Evolutionary conservation across 345 rosid genomes (phyloP), one percentile per base, ranked within the genome.

Genomic region (Sisymbrium altissimum): DNA sequence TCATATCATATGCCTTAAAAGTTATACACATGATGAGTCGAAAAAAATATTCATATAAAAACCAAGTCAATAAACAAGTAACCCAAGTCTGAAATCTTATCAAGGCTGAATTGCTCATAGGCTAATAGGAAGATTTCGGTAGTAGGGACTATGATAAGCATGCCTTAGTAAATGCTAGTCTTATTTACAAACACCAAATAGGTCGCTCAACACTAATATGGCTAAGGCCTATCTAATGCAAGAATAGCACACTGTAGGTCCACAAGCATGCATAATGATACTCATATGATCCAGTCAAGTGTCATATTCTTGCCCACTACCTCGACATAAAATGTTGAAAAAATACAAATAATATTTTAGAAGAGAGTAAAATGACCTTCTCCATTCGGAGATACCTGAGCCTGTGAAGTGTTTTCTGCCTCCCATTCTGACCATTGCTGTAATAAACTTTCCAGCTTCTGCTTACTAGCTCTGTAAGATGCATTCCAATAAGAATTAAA

Each of bases 341-440:
- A 25, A 50, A 1, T 30, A 63, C 36, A 63, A 5, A 75, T 5
- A 35, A 27, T 4, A 53, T 6, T 32, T 23, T 54, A 29, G 69
- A 53, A 63, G 50, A 58, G 73, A 41, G 56, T 33, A 53, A 43
- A 35, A 71, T 35, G 59, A 58, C 41, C 53, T 70, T 59, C 72
- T 64, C 68, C 45, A 57, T 64, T 66, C 18, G 18, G 49, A 80
- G 82, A 77, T 79, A 87, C 94, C 76, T 77, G 81, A 65, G 75
- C 50, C 64, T 82, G 80, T 58, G 88, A 83, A 77, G 67, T 78
- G 57, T 33, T 77, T 53, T 84, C 86, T 25, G 87, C 86, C 71
- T 92, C 94, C 98, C 99, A 96, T 60, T 88, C 93, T 35, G 98
- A 96, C 99, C 99, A 96, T 68, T 92, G 81, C 80, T 79, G 91